Base-by-base conservation (phyloP, 768 basidiomycete species). In the Phlebiopsis flavidoalba region DNA sequence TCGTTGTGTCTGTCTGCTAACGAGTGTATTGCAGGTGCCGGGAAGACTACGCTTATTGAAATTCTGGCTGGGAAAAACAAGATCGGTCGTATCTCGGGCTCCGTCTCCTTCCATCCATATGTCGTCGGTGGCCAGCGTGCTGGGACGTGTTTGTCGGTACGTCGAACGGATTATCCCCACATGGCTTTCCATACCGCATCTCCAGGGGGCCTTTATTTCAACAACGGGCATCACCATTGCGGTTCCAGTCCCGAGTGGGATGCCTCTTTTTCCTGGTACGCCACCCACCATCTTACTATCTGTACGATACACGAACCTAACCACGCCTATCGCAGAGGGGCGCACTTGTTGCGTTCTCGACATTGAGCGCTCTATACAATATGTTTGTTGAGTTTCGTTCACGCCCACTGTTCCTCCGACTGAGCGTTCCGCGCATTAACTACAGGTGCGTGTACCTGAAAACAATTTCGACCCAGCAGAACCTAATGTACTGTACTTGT, bases 31-130 rank as follows among this genome's bases (percentile, higher is more conserved):
- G 8, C 15, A 85, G 86, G 88, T 58, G 92, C 93, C 17, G 94
- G 94, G 47, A 96, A 96, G 73, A 93, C 91, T 0, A 94, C 95
- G 0, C 77, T 98, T 40, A 87, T 97, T 17, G 95, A 98, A 68
- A 84, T 97, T 40, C 82, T 98, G 10, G 91, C 94, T 0, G 87
- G 89, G 1, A 95, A 89, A 71, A 76, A 75, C 64, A 98, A 97
- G 74, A 79, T 81, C 0, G 95, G 95, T 0, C 68, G 77, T 2
- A 79, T 80, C 1, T 77, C 83, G 1, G 95, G 95, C 3, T 72
- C 72, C 2, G 88, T 95, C 51, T 69, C 77, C 4, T 88, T 87
- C 71, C 79, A n/a, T 14, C 35, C 47, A 2, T 43, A 98, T 74
- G 70, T 93, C 22, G 71, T n/a, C 75, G 3, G 77, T 91, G 15